phyloP scores from a whole-genome alignment of 1,284 basidiomycete genomes.

The Papiliotrema nemorosa region DNA sequence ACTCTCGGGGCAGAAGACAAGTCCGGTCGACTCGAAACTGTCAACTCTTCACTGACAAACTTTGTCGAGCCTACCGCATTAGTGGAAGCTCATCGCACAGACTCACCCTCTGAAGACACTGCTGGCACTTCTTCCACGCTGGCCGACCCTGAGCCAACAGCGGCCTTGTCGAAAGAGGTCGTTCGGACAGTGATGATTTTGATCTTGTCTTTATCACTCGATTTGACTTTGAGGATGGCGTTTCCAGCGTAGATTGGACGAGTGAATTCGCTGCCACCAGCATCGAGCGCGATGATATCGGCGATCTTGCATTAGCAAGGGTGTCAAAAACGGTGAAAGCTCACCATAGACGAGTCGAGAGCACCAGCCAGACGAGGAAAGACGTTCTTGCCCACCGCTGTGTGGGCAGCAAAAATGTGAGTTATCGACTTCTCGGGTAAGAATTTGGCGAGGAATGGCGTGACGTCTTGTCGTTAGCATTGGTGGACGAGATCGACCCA shows the following conservation, averaged over 20 bases:
- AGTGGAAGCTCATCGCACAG: too few species aligned
- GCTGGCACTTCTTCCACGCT: conserved; percentile 65
- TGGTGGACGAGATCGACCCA: conserved; percentile 17
- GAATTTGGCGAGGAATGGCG: conserved; percentile 55
- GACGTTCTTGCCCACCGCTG: conserved; percentile 67
- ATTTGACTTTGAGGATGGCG: conserved; percentile 88
- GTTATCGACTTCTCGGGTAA: conserved; percentile 59
- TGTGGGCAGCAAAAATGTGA: conserved; percentile 81
- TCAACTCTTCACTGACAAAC: conserved; percentile 79
- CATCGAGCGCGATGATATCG: conserved; percentile 85
- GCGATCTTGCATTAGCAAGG: conserved; percentile 56
- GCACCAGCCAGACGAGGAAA: conserved; percentile 85
- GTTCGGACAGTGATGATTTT: conserved; percentile 95
- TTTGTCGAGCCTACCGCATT: conserved; percentile 56
- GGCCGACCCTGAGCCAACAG: conserved; percentile 53
- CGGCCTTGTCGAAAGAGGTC: conserved; percentile 84
- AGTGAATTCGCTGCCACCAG: conserved; percentile 70
- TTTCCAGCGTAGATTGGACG: conserved; percentile 98
- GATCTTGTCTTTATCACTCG: conserved; percentile 61
- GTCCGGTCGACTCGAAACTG: conserved; percentile 90
- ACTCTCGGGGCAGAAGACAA: conserved; percentile 82
- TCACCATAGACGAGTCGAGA: conserved; percentile 66
- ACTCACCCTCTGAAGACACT: conserved; percentile 59
- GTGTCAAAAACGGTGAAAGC: too few species aligned
- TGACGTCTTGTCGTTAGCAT: conserved; percentile 46